Conservation (phyloP, 2,329 filamentous ascomycete genomes). For the Epicoccum nigrum region DNA sequence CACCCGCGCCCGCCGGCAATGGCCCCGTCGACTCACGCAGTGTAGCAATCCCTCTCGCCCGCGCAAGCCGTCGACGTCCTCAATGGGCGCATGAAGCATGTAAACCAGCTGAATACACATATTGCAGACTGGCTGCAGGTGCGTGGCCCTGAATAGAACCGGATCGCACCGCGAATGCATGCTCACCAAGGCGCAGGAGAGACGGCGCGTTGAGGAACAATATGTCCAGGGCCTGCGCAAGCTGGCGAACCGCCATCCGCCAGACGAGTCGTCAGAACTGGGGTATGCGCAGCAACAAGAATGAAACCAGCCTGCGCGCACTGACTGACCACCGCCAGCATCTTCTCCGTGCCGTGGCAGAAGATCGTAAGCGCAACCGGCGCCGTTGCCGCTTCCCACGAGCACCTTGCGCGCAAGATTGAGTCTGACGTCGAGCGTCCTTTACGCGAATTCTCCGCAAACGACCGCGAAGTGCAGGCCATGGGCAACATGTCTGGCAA, state of each 20-base stretch:
- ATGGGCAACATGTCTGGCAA: slow-evolving; percentile 84
- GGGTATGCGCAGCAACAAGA: slow-evolving; percentile 68
- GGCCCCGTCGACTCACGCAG: slow-evolving; percentile 38
- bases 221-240: slow-evolving; percentile 85
- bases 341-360: slow-evolving; percentile 90
- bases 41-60: slow-evolving; percentile 79
- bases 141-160: slow-evolving; percentile 42
- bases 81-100: slow-evolving; percentile 85
- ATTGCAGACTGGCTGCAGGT: slow-evolving; percentile 98
- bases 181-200: slow-evolving; percentile 68
- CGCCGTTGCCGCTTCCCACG: slow-evolving; percentile 81
- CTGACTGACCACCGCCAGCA: slow-evolving; percentile 59
- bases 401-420: slow-evolving; percentile 78
- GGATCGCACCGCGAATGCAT: slow-evolving; percentile 5
- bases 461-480: slow-evolving; percentile 76
- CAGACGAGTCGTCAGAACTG: slow-evolving; percentile 78
- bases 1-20: slow-evolving; percentile 22
- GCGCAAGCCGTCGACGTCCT: slow-evolving; percentile 80
- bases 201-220: slow-evolving; percentile 86
- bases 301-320: slow-evolving; percentile 1
- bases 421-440: slow-evolving; percentile 87
- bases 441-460: slow-evolving; percentile 74
- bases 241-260: slow-evolving; percentile 74
- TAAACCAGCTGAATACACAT: slow-evolving; percentile 83
- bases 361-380: slow-evolving; percentile 82